phyloP scores from a whole-genome alignment of 2,329 filamentous ascomycete genomes.

The Cordyceps tenuipes region DNA sequence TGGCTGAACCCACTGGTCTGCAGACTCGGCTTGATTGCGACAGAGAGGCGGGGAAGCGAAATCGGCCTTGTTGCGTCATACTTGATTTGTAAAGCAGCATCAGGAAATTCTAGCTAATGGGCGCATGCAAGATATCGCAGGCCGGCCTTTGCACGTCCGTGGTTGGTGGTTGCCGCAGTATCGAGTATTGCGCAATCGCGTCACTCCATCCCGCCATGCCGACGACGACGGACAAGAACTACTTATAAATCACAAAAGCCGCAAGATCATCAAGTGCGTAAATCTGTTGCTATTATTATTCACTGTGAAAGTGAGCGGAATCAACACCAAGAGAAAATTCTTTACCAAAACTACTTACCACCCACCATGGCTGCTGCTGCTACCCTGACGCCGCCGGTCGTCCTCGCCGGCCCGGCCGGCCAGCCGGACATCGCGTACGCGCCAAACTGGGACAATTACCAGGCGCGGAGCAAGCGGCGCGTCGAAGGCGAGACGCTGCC shows the following conservation, averaged over 20 bases:
- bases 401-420: slow-evolving; percentile 25
- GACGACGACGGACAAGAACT: neutral
- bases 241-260: neutral
- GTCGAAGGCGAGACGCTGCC: slow-evolving; percentile 31
- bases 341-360: neutral
- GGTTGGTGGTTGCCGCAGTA: neutral
- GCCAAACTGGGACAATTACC: slow-evolving; percentile 45
- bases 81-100: slow-evolving; percentile 1
- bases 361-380: neutral
- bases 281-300: neutral
- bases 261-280: neutral
- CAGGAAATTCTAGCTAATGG: neutral
- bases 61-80: neutral
- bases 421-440: slow-evolving; percentile 53
- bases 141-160: neutral
- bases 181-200: slow-evolving; percentile 10
- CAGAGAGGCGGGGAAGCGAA: neutral
- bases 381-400: neutral
- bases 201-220: slow-evolving; percentile 6
- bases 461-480: slow-evolving; percentile 38
- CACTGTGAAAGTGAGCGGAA: too few species aligned
- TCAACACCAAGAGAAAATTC: too few species aligned
- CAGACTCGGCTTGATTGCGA: neutral
- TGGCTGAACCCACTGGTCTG: neutral
- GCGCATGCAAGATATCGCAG: neutral